Conservation (phyloP, 306 rosid genomes). For the Trifolium repens region DNA sequence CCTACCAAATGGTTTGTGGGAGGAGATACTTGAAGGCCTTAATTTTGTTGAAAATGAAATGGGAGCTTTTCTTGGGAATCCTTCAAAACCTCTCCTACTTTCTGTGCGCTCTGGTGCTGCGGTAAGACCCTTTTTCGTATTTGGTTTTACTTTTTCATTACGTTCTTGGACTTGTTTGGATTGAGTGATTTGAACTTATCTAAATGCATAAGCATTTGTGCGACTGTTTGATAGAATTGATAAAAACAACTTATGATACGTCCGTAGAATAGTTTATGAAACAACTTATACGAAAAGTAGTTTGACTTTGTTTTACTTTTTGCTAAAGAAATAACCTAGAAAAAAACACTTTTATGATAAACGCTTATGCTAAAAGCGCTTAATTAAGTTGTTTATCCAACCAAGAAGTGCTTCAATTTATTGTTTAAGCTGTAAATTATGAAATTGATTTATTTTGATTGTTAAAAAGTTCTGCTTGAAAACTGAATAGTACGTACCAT, state of each 20-base stretch:
- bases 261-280: background rate
- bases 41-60: slow-evolving; percentile 67
- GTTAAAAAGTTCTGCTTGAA: background rate
- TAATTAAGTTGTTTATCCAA: background rate
- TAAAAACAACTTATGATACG: background rate
- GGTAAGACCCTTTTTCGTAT: slow-evolving; percentile 47
- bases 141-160: slow-evolving; percentile 5
- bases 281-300: background rate
- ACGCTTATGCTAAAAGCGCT: background rate
- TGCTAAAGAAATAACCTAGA: background rate
- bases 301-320: too few species aligned
- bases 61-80: slow-evolving; percentile 80
- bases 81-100: slow-evolving; percentile 85
- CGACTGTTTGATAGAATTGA: background rate
- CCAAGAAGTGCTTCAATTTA: background rate
- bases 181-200: background rate
- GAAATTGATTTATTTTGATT: slow-evolving; percentile 9
- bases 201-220: background rate
- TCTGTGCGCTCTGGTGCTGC: slow-evolving; percentile 99
- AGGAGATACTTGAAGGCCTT: slow-evolving; percentile 78
- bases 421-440: slow-evolving; percentile 6
- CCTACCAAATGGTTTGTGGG: slow-evolving; percentile 75
- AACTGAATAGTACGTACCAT: background rate
- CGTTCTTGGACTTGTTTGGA: background rate
- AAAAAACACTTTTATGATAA: too few species aligned